Evolutionary conservation across 768 basidiomycete species (phyloP), one percentile per base, ranked within the genome.

Genomic region (Boletus tomentosulus): DNA sequence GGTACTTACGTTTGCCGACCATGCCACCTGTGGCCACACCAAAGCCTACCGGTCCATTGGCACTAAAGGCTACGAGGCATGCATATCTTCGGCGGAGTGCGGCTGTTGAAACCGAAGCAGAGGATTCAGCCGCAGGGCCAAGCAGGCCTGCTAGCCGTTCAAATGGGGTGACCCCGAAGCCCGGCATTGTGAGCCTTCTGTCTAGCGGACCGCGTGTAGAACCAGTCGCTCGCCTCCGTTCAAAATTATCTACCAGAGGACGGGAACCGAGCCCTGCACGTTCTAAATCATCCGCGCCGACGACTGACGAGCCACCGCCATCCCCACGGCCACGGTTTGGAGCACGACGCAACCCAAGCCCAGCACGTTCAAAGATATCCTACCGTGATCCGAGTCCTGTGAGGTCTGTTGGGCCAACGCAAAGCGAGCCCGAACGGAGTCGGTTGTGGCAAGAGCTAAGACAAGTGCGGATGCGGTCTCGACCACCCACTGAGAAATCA

Each of bases 1-100:
- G 89, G 62, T 87, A 89, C 71, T 79, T 92, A 56, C 85, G 86
- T 54, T 75, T 92, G 35, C 87, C 89, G 2, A 74, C 82, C 22
- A 70, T 79, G 9, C 66, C 61, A 51, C 53, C 52, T 22, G 51
- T 57, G 12, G 54, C 64, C 53, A 53, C 63, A 53, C 55, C 74
- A 57, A 62, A 69, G 63, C 54, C 68, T 48, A 57, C 71, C 41
- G 48, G 58, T 57, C 31, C 61, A 37, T 58, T 66, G 51, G 66
- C 60, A 30, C 54, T 69, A 57, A 62, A 63, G 24, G 50, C 62
- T 39, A 55, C 66, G 49, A 74, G 67, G 44, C 70, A 58, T 49
- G 53, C 60, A 45, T 73, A 68, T 55, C 57, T 66, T 45, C 71
- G 69, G 43, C 65, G 70, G 30, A 56, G 57, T 8, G 50, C 58